A percentile compares a stretch with the other conserved stretches of the same genome.
Conservation (phyloP, 192 early-diverging fungal species). For the Globomyces pollinis-pini region DNA sequence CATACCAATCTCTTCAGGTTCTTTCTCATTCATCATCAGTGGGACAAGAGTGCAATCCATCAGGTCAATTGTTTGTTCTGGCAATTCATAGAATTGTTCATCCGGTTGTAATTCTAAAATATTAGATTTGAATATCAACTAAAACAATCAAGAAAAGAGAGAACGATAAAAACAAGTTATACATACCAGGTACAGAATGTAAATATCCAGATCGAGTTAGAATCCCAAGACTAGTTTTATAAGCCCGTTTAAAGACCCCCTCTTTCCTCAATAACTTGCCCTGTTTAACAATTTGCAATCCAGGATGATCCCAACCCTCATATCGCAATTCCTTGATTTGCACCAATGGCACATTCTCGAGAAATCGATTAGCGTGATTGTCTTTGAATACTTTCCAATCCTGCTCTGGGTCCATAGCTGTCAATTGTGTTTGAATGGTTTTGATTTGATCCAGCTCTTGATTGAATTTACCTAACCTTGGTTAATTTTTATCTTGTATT, state of each 20-base stretch:
- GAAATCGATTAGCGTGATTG: constrained; percentile 18
- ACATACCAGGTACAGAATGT: constrained; percentile 33
- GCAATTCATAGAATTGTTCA: constrained; percentile 10
- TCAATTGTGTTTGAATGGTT: constrained; percentile 16
- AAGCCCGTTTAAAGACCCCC: constrained; percentile 27
- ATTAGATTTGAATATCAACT: no score
- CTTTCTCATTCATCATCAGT: constrained; percentile 37
- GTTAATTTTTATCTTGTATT: no score
- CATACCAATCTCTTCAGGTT: constrained; percentile 43
- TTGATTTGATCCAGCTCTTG: constrained; percentile 18
- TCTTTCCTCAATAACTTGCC: constrained; percentile 27
- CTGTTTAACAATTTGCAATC: constrained; percentile 15
- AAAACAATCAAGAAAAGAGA: no score
- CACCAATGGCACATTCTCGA: constrained; percentile 6
- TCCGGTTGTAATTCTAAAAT: constrained; percentile 6
- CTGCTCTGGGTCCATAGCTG: constrained; percentile 24
- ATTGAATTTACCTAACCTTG: constrained; percentile 10
- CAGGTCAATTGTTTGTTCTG: constrained; percentile 35
- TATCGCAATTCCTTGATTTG: constrained; percentile 8
- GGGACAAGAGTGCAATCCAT: constrained; percentile 33
- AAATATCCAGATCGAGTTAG: constrained; percentile 35
- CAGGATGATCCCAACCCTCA: constrained; percentile 18
- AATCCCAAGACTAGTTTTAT: constrained; percentile 28
- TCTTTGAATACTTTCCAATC: constrained; percentile 31
- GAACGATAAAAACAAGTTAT: no score